Evolutionary conservation across 257 asterid genomes (phyloP).

Genomic region (Galeopsis tetrahit): DNA sequence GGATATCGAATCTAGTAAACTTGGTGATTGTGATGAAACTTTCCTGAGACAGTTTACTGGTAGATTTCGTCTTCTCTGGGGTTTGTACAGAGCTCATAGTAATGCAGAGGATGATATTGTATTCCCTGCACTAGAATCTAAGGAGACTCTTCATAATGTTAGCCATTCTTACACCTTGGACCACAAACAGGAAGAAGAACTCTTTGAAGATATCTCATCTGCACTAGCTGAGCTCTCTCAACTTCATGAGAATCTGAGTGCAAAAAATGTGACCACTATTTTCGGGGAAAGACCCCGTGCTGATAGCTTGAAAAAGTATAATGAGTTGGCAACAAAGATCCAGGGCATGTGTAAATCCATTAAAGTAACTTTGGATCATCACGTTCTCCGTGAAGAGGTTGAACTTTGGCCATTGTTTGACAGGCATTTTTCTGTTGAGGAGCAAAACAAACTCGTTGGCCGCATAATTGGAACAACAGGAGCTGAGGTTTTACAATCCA

Average conservation of each 20-base stretch:
- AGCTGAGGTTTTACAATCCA: constrained; percentile 96
- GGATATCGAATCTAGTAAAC: constrained; percentile 84
- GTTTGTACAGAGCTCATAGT: constrained; percentile 94
- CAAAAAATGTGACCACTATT: constrained; percentile 46
- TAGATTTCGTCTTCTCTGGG: constrained; percentile 92
- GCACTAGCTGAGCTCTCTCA: constrained; percentile 74
- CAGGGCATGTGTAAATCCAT: constrained; percentile 98
- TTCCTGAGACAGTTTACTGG: constrained; percentile 88
- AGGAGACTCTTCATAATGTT: constrained; percentile 90
- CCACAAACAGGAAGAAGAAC: constrained; percentile 94
- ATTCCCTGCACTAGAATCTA: constrained; percentile 95
- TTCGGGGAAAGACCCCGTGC: constrained; percentile 34
- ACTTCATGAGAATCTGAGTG: constrained; percentile 63
- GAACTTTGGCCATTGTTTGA: constrained; percentile 98
- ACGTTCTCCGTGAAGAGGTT: constrained; percentile 91
- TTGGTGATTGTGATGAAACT: constrained; percentile 69
- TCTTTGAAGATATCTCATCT: constrained; percentile 87
- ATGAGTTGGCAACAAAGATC: constrained; percentile 84
- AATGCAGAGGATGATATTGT: constrained; percentile 99
- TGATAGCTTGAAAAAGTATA: constrained; percentile 60
- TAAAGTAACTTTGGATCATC: constrained; percentile 96
- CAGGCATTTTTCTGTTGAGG: constrained; percentile 87
- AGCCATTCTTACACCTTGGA: constrained; percentile 97
- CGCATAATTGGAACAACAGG: constrained; percentile 97
- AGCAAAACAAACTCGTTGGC: constrained; percentile 93